phyloP scores from a whole-genome alignment of 768 basidiomycete species.

The Podaxis rugospora region DNA sequence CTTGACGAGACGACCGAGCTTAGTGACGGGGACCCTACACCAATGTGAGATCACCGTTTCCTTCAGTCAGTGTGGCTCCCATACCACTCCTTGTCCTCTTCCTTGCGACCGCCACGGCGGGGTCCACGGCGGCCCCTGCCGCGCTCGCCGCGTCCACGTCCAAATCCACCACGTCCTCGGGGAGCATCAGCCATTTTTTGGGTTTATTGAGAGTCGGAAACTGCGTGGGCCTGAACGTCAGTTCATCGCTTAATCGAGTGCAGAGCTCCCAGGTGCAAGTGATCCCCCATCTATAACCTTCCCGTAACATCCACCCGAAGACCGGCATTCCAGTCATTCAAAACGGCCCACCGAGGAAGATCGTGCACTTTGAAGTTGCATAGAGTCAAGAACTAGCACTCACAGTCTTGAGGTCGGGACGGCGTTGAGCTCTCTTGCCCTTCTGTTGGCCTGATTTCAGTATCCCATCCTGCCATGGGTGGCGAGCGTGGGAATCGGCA shows the following conservation, averaged over 20 bases:
- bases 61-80: slow-evolving; percentile 6
- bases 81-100: slow-evolving; percentile 99
- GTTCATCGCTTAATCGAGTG: neutral
- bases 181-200: slow-evolving; percentile 76
- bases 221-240: neutral
- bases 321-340: neutral
- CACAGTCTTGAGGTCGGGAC: slow-evolving; percentile 34
- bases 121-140: slow-evolving; percentile 87
- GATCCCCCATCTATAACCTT: slow-evolving; percentile 12
- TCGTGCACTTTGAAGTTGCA: slow-evolving; percentile 3
- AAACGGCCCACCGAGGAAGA: neutral
- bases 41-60: slow-evolving; percentile 3
- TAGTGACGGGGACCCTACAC: slow-evolving; percentile 91
- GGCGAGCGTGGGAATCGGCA: slow-evolving; percentile 13
- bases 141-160: slow-evolving; percentile 88
- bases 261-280: neutral
- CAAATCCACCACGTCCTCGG: slow-evolving; percentile 70
- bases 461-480: neutral
- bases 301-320: slow-evolving; percentile 46
- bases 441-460: slow-evolving; percentile 12
- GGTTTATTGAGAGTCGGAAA: slow-evolving; percentile 18
- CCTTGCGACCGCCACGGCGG: slow-evolving; percentile 95
- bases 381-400: slow-evolving; percentile 21
- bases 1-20: slow-evolving; percentile 98
- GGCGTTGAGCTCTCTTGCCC: slow-evolving; percentile 26